phyloP scores from a whole-genome alignment of 2,329 filamentous ascomycete genomes.

The Fusarium proliferatum region DNA sequence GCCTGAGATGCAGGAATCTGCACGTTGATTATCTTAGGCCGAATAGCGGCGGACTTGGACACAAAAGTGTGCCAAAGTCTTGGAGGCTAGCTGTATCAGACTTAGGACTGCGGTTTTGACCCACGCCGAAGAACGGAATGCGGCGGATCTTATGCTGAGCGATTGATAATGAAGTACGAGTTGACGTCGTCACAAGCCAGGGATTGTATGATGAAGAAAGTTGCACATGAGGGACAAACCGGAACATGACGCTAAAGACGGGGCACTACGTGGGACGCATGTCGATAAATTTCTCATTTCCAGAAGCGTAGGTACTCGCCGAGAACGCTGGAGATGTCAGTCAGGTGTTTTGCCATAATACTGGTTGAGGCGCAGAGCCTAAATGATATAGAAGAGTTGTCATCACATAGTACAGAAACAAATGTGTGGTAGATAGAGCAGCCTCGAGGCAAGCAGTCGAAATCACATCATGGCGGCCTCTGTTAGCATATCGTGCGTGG shows the following conservation, averaged over 20 bases:
- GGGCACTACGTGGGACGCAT: constrained; percentile 12
- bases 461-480: not conserved
- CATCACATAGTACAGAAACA: not conserved
- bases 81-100: constrained; percentile 38
- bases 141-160: constrained; percentile 22
- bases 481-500: not conserved
- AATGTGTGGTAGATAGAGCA: not conserved
- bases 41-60: constrained; percentile 26
- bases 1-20: constrained; percentile 41
- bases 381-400: not conserved
- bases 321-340: not conserved
- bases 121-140: constrained; percentile 43
- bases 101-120: constrained; percentile 33
- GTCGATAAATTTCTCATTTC: constrained; percentile 29
- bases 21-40: constrained; percentile 46
- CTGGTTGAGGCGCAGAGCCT: not conserved
- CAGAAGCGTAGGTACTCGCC: not conserved
- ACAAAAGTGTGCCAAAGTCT: constrained; percentile 23
- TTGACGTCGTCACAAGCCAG: constrained; percentile 32
- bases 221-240: constrained; percentile 40
- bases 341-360: not conserved
- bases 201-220: constrained; percentile 14
- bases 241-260: constrained; percentile 29
- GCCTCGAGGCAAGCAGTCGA: not conserved
- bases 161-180: constrained; percentile 29